A percentile compares a stretch with the other conserved stretches of the same genome.
These are phyloP conservation scores for Chrysoporthe deuterocubensis DNA, from an alignment of 2,329 filamentous ascomycete species.

Conservation along the genomic window DNA sequence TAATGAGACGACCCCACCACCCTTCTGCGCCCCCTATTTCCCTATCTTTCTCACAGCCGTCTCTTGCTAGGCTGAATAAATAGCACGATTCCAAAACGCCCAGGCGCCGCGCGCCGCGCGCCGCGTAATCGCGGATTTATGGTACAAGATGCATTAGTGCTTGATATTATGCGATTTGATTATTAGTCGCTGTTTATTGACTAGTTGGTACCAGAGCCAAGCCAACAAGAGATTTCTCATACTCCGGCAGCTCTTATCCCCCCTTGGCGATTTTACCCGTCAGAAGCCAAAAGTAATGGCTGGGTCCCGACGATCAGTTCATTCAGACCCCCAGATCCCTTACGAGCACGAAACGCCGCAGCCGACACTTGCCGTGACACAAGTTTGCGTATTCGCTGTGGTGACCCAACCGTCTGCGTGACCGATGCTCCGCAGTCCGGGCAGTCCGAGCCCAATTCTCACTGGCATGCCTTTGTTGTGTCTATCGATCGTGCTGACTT, in stretches of 20 bases:
- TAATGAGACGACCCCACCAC: conserved; percentile 12
- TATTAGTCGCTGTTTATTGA: conserved; percentile 5
- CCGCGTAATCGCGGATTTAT: conserved; percentile 13
- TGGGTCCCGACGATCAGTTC: neutral
- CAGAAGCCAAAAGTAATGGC: neutral
- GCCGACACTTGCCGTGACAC: conserved; percentile 1
- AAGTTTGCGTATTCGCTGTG: neutral
- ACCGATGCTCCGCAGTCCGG: neutral
- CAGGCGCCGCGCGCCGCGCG: neutral
- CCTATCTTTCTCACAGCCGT: neutral
- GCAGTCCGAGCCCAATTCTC: neutral
- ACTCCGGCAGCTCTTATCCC: neutral
- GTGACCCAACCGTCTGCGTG: neutral
- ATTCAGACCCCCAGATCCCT: neutral
- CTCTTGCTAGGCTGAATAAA: neutral
- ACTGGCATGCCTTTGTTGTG: neutral
- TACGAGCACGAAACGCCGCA: neutral
- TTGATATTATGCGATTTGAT: conserved; percentile 9
- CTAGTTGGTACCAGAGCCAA: conserved; percentile 2
- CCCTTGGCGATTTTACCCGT: neutral
- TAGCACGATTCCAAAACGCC: conserved; percentile 5
- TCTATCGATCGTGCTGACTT: neutral
- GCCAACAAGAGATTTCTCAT: conserved; percentile 1
- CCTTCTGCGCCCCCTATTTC: conserved; percentile 3
- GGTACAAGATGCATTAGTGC: conserved; percentile 1